Percentiles rank a stretch among this genome's conserved stretches.
phyloP scores from a whole-genome alignment of 202 grass and related monocot species.

The Carex arenaria region DNA sequence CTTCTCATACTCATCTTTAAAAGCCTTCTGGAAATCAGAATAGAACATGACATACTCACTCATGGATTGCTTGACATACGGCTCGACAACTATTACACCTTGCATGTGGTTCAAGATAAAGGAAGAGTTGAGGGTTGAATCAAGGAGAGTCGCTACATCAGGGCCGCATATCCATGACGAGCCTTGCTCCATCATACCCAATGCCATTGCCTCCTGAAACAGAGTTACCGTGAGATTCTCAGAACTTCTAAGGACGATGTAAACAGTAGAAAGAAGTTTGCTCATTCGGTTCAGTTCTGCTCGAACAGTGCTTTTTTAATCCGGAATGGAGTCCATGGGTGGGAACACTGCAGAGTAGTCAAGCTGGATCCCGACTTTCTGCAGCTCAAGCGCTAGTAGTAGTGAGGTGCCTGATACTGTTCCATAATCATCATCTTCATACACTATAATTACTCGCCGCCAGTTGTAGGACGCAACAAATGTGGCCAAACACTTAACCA shows the following conservation, averaged over 20 bases:
- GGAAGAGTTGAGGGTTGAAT: conserved; percentile 20
- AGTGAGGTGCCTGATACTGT: neutral
- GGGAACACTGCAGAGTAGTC: conserved; percentile 21
- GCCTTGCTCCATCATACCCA: conserved; percentile 16
- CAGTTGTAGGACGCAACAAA: conserved; percentile 30
- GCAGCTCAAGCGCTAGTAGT: conserved; percentile 1
- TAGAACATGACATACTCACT: neutral
- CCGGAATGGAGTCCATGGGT: neutral
- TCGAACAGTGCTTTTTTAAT: neutral
- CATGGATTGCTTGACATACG: conserved; percentile 9
- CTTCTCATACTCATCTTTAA: conserved; percentile 5
- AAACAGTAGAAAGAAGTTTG: conserved; percentile 7
- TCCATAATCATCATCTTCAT: conserved; percentile 27
- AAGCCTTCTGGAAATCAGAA: conserved; percentile 4
- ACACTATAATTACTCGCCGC: conserved; percentile 17
- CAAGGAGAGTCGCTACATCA: conserved; percentile 28
- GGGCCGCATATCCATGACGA: conserved; percentile 19
- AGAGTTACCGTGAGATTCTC: neutral
- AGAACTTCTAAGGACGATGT: conserved; percentile 25
- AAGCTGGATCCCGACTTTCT: neutral
- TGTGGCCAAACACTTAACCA: conserved; percentile 15
- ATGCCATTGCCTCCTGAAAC: conserved; percentile 16
- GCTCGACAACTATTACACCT: conserved; percentile 26
- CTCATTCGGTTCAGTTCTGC: neutral
- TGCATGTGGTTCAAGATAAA: conserved; percentile 32